Evolutionary conservation across 176 grass and related monocot genomes (phyloP), one percentile per base, ranked within the genome.

Genomic region (Rhynchospora breviuscula): DNA sequence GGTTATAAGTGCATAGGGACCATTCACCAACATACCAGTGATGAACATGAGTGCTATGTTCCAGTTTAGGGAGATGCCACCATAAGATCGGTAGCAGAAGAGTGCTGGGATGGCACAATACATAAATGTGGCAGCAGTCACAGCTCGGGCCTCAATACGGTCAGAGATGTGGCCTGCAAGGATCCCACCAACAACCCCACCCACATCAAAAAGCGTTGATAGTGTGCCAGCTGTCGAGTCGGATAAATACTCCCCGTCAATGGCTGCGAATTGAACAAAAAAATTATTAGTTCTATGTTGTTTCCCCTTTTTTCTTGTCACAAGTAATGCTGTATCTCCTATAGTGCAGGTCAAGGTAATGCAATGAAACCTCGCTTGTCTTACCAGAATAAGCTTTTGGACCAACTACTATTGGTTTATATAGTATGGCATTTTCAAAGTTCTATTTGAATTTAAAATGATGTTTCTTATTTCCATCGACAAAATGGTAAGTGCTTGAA

Each of bases 91-190:
- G 89, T 97, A 97, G 11, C 92, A 81, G 89, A 85, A 91, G 83
- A 97, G 91, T n/a, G 91, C 87, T 8, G 94, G 94, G 9, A 97
- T 93, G n/a, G 91, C 91, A 0, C 21, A 88, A 57, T 93, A 93
- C 8, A 86, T 97, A 84, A 97, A 97, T 80, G 87, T 85, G 19
- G 94, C 94, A 0, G 94, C 91, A 15, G 91, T 97, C 80, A 93
- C 52, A 9, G 94, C 94, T 47, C 94, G 87, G 0, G 91, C 91
- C 33, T 91, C 84, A 7, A 97, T 86, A 0, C 44, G 89, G 87
- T 97, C 94, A 3, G 94, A 97, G 86, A 97, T 93, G 87, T 97
- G 91, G 23, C 94, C 94, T 0, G 91, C 94, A 10, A 97, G 91
- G 81, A 93, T 84, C 29, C 94, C 91, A 3, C 94, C 94, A 0